phyloP scores from a whole-genome alignment of 2,329 filamentous ascomycete genomes.

The Boeremia exigua region DNA sequence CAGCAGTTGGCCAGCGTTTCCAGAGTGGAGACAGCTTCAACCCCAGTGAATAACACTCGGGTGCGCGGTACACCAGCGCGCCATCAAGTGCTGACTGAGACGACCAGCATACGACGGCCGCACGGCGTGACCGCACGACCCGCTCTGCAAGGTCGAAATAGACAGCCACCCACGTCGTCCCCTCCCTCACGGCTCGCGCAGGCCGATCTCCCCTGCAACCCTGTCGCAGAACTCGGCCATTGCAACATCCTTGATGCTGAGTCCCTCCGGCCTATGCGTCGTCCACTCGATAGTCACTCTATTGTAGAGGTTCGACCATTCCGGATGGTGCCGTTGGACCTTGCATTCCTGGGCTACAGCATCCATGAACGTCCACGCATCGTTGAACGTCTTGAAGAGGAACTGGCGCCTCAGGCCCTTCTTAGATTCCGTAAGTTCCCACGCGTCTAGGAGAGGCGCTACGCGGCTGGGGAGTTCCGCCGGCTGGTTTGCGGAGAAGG shows the following conservation, averaged over 20 bases:
- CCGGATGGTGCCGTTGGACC: slow-evolving; percentile 40
- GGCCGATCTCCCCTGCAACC: slow-evolving; percentile 36
- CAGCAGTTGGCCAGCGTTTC: not conserved
- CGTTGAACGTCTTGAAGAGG: slow-evolving; percentile 38
- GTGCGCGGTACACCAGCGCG: not conserved
- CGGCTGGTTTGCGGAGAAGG: slow-evolving; percentile 39
- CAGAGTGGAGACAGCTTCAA: not conserved
- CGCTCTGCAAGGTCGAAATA: not conserved
- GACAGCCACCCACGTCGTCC: not conserved
- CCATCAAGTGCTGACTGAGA: not conserved
- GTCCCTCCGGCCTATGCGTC: slow-evolving; percentile 43
- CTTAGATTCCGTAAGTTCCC: slow-evolving; percentile 31
- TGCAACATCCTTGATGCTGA: slow-evolving; percentile 44
- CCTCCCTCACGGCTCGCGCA: slow-evolving; percentile 19
- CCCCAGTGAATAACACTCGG: not conserved
- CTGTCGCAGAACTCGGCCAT: slow-evolving; percentile 47
- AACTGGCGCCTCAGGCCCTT: slow-evolving; percentile 38
- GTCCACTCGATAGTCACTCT: slow-evolving; percentile 44
- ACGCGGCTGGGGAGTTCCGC: slow-evolving; percentile 34
- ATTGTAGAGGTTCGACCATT: slow-evolving; percentile 45
- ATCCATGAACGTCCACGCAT: slow-evolving; percentile 44
- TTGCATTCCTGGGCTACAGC: slow-evolving; percentile 44
- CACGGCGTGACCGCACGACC: not conserved
- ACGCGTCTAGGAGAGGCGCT: slow-evolving; percentile 28
- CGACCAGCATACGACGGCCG: not conserved